phyloP scores from a whole-genome alignment of 805 yeast species.

The Grigorovia yakushimaensis region DNA sequence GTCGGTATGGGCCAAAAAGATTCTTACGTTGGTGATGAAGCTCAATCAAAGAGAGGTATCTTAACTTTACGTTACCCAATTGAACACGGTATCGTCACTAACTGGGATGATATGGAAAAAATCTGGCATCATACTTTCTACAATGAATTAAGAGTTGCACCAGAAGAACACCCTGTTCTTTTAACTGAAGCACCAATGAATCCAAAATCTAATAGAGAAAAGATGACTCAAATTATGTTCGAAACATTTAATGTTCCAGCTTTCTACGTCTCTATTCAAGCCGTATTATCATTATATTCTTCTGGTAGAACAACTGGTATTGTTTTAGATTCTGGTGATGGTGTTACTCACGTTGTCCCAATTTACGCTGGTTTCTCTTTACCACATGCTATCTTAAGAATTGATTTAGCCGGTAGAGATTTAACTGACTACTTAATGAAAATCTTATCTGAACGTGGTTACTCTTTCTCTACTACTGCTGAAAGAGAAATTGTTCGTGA shows the following conservation, averaged over 20 bases:
- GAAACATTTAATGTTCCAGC: constrained; percentile 99
- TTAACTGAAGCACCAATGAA: constrained; percentile 99
- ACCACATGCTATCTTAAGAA: constrained; percentile 97
- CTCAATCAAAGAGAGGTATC: constrained; percentile 99
- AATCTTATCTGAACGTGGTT: constrained; percentile 97
- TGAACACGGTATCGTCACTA: constrained; percentile 99
- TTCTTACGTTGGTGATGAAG: constrained; percentile 99
- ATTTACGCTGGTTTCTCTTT: constrained; percentile 99
- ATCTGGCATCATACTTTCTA: constrained; percentile 99
- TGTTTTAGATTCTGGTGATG: constrained; percentile 99
- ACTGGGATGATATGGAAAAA: constrained; percentile 99
- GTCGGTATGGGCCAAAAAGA: constrained; percentile 99
- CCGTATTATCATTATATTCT: constrained; percentile 94
- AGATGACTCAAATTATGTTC: constrained; percentile 98
- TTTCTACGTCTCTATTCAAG: constrained; percentile 97
- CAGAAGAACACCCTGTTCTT: constrained; percentile 99
- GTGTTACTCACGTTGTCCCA: constrained; percentile 99
- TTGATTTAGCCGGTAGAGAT: constrained; percentile 99
- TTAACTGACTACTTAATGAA: constrained; percentile 98
- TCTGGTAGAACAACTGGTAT: constrained; percentile 99
- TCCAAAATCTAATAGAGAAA: constrained; percentile 99
- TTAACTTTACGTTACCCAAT: constrained; percentile 97
- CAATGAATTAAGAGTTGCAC: constrained; percentile 99
- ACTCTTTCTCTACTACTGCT: constrained; percentile 96
- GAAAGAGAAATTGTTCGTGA: constrained; percentile 89